Evolutionary conservation across 345 rosid genomes (phyloP), one percentile per base, ranked within the genome.

Genomic region (Carallia pectinifolia): DNA sequence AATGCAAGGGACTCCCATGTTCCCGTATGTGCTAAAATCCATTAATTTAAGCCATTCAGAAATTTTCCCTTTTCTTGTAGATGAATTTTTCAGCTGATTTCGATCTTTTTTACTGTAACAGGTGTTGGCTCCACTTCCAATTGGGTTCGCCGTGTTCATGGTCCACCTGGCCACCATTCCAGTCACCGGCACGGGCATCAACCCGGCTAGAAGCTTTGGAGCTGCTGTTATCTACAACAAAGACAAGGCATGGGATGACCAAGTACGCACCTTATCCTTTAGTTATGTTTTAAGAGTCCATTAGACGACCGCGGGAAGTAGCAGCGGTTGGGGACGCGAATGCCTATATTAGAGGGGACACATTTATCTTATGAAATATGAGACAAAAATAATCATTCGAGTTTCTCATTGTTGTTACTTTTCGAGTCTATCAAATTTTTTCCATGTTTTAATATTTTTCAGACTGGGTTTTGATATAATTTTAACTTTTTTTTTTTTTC

Each of bases 121-220:
- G 85, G 82, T 82, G 0, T 48, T 82, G 75, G 85, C 85, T 19
- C 85, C 85, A 8, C 79, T 82, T 54, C 85, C 83, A 17, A 82
- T 82, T 37, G 85, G 85, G 23, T 82, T 82, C 15, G 83, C 85
- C 1, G 85, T 82, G 53, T 82, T 82, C 79, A 76, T 82, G 83
- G 83, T 82, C 55, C 85, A 82, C 77, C 30, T 82, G 44, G 85
- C 85, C 31, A 79, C 85, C 0, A 82, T 82, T 61, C 85, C 85
- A 0, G 58, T 82, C 72, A 82, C 83, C 0, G 85, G 85, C 36
- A 82, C 85, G 7, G 81, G 85, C 34, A 82, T 82, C 47, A 82
- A 82, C 75, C 85, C 83, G 0, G 85, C 85, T 7, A 71, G 85
- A 61, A 82, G 85, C 63, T 77, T 82, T 16, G 85, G 85, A 55